These are phyloP conservation scores for Sideroxylon spinosum DNA, from an alignment of 179 eudicot species.

Conservation along the genomic window DNA sequence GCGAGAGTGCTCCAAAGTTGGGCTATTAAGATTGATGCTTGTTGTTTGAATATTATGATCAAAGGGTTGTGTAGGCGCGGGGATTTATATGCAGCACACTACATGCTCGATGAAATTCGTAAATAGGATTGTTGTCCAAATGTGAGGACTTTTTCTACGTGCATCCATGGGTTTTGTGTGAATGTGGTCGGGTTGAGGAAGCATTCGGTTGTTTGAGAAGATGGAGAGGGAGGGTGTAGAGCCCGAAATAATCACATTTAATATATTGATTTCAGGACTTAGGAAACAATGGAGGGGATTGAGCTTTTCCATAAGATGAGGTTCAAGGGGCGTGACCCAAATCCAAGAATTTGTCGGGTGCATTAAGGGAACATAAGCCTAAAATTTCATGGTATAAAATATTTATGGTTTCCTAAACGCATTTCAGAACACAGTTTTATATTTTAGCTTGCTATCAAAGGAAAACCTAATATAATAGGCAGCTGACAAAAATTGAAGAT, in stretches of 20 bases:
- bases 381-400: too few species aligned
- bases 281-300: constrained; percentile 60
- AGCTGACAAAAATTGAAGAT: too few species aligned
- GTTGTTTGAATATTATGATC: constrained; percentile 70
- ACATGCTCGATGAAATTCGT: constrained; percentile 85
- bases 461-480: too few species aligned
- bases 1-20: constrained; percentile 41
- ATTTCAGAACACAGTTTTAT: too few species aligned
- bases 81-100: constrained; percentile 51
- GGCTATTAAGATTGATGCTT: constrained; percentile 69
- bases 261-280: constrained; percentile 61
- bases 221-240: constrained; percentile 67
- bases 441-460: too few species aligned
- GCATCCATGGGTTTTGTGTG: constrained; percentile 78
- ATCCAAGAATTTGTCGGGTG: constrained; percentile 67
- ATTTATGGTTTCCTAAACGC: too few species aligned
- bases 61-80: constrained; percentile 73
- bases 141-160: constrained; percentile 63
- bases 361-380: too few species aligned
- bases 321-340: constrained; percentile 69
- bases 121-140: constrained; percentile 54
- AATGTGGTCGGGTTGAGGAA: constrained; percentile 51
- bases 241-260: constrained; percentile 59
- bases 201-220: constrained; percentile 64
- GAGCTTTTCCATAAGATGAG: constrained; percentile 54